Base-by-base conservation (phyloP, 192 early-diverging fungal genomes). In the Geranomyces michiganensis region DNA sequence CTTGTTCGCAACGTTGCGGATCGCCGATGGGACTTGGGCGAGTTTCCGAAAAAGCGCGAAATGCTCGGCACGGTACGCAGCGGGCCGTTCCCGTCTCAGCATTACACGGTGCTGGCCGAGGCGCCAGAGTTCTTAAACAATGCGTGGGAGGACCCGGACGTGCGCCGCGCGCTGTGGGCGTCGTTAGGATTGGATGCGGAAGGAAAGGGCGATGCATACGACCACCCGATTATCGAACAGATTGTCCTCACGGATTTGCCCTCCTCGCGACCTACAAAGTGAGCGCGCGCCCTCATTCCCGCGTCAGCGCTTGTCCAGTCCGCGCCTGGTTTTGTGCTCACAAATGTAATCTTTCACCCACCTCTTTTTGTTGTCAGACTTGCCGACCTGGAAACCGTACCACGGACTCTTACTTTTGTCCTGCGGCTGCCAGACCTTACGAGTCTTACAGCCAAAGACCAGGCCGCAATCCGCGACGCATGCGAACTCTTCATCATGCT, bases 161-260 rank as follows among this genome's bases (percentile, higher is more conserved):
- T 92, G 32, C 30, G 68, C 15, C 44, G 81, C 24, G 56, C 68
- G 0, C 36, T 86, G 2, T 84, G 73, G 74, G 75, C 73, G 17
- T 72, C 82, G 15, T 6, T 74, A 33, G 84, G 84, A 13, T 48
- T 81, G 58, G 60, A 80, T 33, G 62, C 49, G 30, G 49, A 73
- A 7, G 62, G 83, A 43, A 59, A 78, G n/a, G 70, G 73, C 49
- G 70, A 7, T 53, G 62, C 70, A 29, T 63, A 77, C 43, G 36
- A 70, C 14, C 24, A 60, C 59, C 71, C 85, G 17, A 64, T 85
- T 14, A 67, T 92, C 24, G 87, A 90, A 63, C 76, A 79, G 73
- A 66, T 92, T 51, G 74, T 86, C 46, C 69, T 92, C 29, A 78
- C 88, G 0, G 89, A 92, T 68, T 55, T 81, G 65, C 89, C 89